phyloP scores from a whole-genome alignment of 495 filamentous ascomycete genomes.

The Bacidia gigantensis region DNA sequence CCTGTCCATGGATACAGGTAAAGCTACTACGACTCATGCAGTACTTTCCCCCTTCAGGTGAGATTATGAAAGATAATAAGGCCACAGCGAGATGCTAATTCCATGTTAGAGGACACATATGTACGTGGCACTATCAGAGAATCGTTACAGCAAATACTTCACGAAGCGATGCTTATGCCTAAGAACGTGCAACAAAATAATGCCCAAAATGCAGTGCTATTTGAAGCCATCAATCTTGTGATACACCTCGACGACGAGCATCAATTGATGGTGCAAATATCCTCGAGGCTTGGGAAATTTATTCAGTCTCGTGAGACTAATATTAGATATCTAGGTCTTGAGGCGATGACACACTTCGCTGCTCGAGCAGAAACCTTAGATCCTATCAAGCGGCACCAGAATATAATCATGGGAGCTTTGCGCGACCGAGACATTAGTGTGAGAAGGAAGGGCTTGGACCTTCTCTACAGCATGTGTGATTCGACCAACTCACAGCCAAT shows the following conservation, averaged over 20 bases:
- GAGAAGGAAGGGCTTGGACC: constrained; percentile 82
- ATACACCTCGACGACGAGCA: constrained; percentile 98
- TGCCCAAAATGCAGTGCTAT: constrained; percentile 93
- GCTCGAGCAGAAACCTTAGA: constrained; percentile 89
- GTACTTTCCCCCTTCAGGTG: constrained; percentile 86
- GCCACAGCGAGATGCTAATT: constrained; percentile 8
- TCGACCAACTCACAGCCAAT: constrained; percentile 80
- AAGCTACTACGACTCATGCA: constrained; percentile 84
- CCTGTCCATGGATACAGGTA: constrained; percentile 96
- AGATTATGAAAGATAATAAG: background rate
- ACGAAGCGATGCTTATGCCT: constrained; percentile 78
- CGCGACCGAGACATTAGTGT: constrained; percentile 97
- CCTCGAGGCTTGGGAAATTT: constrained; percentile 84
- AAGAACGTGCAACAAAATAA: constrained; percentile 99
- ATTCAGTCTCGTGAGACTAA: constrained; percentile 96
- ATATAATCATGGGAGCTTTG: constrained; percentile 84
- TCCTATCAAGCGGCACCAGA: constrained; percentile 96
- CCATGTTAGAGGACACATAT: constrained; percentile 67
- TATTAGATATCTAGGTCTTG: constrained; percentile 89
- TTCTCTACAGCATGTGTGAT: constrained; percentile 99
- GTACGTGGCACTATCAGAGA: constrained; percentile 86
- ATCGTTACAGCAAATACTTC: constrained; percentile 77
- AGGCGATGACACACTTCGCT: constrained; percentile 97
- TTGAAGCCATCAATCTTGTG: constrained; percentile 96
- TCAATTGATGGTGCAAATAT: constrained; percentile 91